Base-by-base conservation (phyloP, 768 basidiomycete genomes). In the Panellus pusillus region DNA sequence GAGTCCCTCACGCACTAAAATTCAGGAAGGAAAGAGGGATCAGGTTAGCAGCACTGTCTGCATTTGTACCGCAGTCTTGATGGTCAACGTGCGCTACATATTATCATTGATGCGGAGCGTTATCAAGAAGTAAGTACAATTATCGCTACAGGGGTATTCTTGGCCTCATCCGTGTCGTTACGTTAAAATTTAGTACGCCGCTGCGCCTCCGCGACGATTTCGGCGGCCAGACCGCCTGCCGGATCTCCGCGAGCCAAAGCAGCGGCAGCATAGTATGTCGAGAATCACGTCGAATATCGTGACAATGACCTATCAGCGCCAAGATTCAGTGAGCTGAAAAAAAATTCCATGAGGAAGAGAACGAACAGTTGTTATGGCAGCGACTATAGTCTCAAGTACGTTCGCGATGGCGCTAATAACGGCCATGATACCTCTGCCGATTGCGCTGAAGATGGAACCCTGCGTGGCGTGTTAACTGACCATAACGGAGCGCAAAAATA, bases 371-470 rank as follows among this genome's bases (percentile, higher is more conserved):
- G 72, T 71, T 44, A 79, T 69, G 15, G 61, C 71, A 28, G 63
- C 43, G 45, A 79, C 65, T 48, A 78, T 77, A 28, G 72, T 62
- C 71, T 73, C 73, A 47, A 75, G 50, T 13, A 79, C 61, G 17
- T 38, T 47, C 13, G 74, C 74, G 36, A 78, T 75, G 24, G 72
- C 76, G 24, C 65, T 64, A 55, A 79, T 68, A 45, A 79, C 52
- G 35, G 73, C 65, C 45, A 68, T 70, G 62, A 78, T 70, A 20
- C 67, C 75, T 19, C 55, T 27, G 32, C 74, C 77, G 39, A 79
- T 77, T 8, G 77, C 72, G 50, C 76, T 77, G 62, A 76, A 61
- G 47, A 76, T 63, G 18, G 75, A 67, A 44, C 74, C 77, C 78
- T 77, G 52, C 32, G 24, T 6, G 14, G 3, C 9, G 32, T 35